A percentile compares a stretch with the other conserved stretches of the same genome.
phyloP scores from a whole-genome alignment of 192 early-diverging fungal genomes.

The Chytriomyces hyalinus region DNA sequence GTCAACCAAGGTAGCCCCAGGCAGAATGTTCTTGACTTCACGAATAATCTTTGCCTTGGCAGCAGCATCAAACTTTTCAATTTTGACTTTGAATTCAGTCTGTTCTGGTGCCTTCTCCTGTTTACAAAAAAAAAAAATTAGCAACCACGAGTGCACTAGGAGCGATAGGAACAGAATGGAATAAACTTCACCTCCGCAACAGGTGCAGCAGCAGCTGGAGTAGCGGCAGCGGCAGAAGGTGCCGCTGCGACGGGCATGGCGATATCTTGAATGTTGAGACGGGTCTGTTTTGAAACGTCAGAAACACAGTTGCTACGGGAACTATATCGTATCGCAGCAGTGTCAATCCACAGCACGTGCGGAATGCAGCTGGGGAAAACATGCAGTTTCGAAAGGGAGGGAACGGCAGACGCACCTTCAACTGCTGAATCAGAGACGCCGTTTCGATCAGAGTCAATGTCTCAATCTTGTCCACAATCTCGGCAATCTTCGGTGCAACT shows the following conservation, averaged over 20 bases:
- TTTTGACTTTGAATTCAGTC: constrained; percentile 93
- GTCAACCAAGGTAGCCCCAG: constrained; percentile 94
- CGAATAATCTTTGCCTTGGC: constrained; percentile 98
- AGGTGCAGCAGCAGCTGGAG: constrained; percentile 70
- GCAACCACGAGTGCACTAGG: background rate
- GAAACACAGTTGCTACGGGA: background rate
- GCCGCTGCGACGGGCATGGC: constrained; percentile 79
- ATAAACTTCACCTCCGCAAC: constrained; percentile 53
- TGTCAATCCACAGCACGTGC: no score
- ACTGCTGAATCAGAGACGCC: constrained; percentile 81
- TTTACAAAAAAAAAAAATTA: background rate
- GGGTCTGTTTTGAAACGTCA: constrained; percentile 52
- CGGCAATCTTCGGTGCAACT: constrained; percentile 66
- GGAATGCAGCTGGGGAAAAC: background rate
- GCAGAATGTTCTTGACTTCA: constrained; percentile 93
- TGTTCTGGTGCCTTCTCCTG: constrained; percentile 91
- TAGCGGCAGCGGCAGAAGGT: constrained; percentile 65
- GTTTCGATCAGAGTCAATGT: constrained; percentile 90
- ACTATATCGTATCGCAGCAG: no score
- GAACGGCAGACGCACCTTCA: constrained; percentile 71
- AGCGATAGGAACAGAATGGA: background rate
- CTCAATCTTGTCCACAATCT: constrained; percentile 92
- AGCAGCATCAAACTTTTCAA: constrained; percentile 92
- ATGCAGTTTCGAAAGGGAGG: background rate
- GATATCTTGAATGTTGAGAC: constrained; percentile 92